Evolutionary conservation across 805 yeast genomes (phyloP), one percentile per base, ranked within the genome.

Genomic region (Saccharomycopsis lassenensis): DNA sequence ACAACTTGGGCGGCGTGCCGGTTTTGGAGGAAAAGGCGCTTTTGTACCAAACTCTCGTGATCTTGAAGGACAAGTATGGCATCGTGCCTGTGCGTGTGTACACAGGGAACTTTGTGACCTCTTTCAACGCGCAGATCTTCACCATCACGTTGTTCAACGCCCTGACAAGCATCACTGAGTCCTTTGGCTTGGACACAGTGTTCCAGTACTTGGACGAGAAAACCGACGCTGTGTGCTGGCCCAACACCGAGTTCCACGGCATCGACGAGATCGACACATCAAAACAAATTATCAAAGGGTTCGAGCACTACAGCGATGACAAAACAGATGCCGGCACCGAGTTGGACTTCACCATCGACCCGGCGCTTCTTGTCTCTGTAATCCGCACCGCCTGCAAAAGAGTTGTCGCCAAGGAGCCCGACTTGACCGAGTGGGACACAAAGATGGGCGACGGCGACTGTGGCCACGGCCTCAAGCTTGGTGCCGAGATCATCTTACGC

Each of bases 391-490:
- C 71, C 29, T 77, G 82, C 37, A 60, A 70, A 36, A 53, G 55
- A 5, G 59, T 76, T 3, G 59, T 80, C 28, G 61, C 65, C 18
- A 70, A 69, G n/a, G 96, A 87, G 56, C 91, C 94, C 2, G 70
- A 73, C 47, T 79, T 86, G 50, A 87, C 95, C 1, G 68, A 72
- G 36, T 75, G 81, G 47, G 96, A 86, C 51, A 79, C 93, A 2
- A 67, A 74, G 46, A 95, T 87, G 2, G 96, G 96, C 40, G 96
- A 86, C 55, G 96, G 96, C 48, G 96, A 86, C 54, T 87, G 95
- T 60, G 96, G 96, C 29, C 89, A 84, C 49, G 87, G 95, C 1
- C 60, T 87, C 42, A 83, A 75, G 10, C 68, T 73, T 17, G 96
- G 95, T 28, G 40, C 40, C 11, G 36, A 36, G 19, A 15, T 31